Base-by-base conservation (phyloP, 2,329 filamentous ascomycete genomes). In the Xylaria sp. region DNA sequence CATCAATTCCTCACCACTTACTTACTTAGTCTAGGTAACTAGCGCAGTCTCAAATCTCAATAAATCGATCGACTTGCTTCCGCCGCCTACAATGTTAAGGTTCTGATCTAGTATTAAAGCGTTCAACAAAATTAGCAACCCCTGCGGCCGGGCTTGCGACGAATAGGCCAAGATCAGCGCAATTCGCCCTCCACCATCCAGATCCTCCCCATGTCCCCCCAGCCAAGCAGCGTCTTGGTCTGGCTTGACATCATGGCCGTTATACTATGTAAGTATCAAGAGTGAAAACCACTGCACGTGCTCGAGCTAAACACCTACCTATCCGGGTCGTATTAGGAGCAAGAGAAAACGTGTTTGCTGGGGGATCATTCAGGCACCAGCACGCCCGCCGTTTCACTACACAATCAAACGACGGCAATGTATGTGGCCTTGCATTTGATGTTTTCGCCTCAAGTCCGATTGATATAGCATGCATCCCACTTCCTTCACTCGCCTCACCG, bases 51-150 rank as follows among this genome's bases (percentile, higher is more conserved):
- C 20, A 15, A 36, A 36, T 55, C 50, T 55, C n/a, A 13, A 23
- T 52, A 18, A 52, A 52, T 32, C 48, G 48, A 52, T 52, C 25
- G 28, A 52, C 25, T 52, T 52, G 28, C 25, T 32, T n/a, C 18
- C 25, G 6, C n/a, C n/a, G n/a, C n/a, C n/a, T n/a, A n/a, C n/a
- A n/a, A n/a, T n/a, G n/a, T n/a, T n/a, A n/a, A 10, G 15, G 48
- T 30, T 52, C 48, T 52, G 48, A 36, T 55, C 50, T 34, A 18
- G 13, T 28, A 50, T 20, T 15, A 34, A 65, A 63, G 62, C 50
- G 48, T 65, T 65, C 18, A 43, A 55, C 50, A 53, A 60, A 58
- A 68, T 68, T 65, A 68, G 62, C 32, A 68, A 45, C 66, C 23
- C 28, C 15, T 34, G 34, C 13, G 28, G 58, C 23, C 55, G 55